Percentiles rank a stretch among this genome's conserved stretches.
Conservation (phyloP, 345 rosid genomes). For the Eutrema yunnanense region DNA sequence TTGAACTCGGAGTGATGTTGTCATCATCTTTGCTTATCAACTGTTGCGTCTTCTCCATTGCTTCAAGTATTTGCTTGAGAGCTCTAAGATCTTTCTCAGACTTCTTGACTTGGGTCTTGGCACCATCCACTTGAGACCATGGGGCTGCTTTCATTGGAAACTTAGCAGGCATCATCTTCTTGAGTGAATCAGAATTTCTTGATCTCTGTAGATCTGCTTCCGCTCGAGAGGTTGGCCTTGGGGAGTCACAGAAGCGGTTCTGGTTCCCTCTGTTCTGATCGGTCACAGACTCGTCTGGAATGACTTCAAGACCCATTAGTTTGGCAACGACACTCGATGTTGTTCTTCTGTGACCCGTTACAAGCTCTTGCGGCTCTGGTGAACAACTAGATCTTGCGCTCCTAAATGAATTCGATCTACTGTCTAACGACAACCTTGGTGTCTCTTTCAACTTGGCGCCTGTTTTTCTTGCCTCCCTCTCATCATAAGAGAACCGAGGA, state of each 20-base stretch:
- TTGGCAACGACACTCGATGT: slow-evolving; percentile 73
- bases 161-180: slow-evolving; percentile 41
- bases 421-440: slow-evolving; percentile 87
- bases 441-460: slow-evolving; percentile 60
- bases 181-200: slow-evolving; percentile 36
- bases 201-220: slow-evolving; percentile 39
- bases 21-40: slow-evolving; percentile 30
- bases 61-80: slow-evolving; percentile 79
- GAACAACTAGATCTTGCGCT: slow-evolving; percentile 33
- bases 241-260: slow-evolving; percentile 37
- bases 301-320: slow-evolving; percentile 82
- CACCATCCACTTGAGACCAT: slow-evolving; percentile 56
- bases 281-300: slow-evolving; percentile 35
- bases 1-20: slow-evolving; percentile 28
- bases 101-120: slow-evolving; percentile 40
- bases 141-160: slow-evolving; percentile 63
- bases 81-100: slow-evolving; percentile 88
- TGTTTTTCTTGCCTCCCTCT: slow-evolving; percentile 58
- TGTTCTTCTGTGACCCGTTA: slow-evolving; percentile 42
- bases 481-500: slow-evolving; percentile 86
- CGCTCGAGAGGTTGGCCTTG: slow-evolving; percentile 36
- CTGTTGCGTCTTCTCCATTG: slow-evolving; percentile 64
- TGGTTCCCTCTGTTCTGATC: slow-evolving; percentile 35
- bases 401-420: slow-evolving; percentile 50
- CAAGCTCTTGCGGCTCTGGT: slow-evolving; percentile 44